Conservation (phyloP, 768 basidiomycete genomes). For the Russula sp. region DNA sequence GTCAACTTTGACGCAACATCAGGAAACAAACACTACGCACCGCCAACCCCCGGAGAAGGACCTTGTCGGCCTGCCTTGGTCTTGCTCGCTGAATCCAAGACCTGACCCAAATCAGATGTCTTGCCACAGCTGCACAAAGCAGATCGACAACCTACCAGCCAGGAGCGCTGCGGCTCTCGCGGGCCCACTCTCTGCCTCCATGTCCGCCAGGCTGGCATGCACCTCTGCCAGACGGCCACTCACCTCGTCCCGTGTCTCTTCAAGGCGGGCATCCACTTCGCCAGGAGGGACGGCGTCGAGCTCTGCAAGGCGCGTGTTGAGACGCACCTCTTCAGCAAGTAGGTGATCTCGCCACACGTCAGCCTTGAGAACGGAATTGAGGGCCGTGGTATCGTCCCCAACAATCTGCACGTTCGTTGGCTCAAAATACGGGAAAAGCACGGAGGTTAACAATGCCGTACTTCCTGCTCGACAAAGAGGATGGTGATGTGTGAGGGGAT, state of each 20-base stretch:
- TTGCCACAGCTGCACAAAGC: background rate
- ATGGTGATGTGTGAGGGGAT: conserved; percentile 95
- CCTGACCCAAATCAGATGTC: conserved; percentile 37
- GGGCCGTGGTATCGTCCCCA: conserved; percentile 87
- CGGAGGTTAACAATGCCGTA: conserved; percentile 27
- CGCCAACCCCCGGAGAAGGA: conserved; percentile 97
- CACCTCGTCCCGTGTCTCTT: conserved; percentile 81
- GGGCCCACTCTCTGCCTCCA: conserved; percentile 98
- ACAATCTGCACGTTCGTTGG: conserved; percentile 49
- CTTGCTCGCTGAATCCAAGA: conserved; percentile 83
- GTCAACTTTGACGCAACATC: background rate
- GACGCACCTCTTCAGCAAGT: conserved; percentile 69
- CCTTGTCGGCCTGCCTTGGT: conserved; percentile 76
- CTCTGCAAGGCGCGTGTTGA: conserved; percentile 65
- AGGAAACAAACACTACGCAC: conserved; percentile 31
- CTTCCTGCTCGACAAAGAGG: conserved; percentile 97
- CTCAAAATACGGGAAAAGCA: background rate
- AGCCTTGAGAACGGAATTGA: conserved; percentile 97
- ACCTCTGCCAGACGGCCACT: conserved; percentile 79
- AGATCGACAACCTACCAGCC: conserved; percentile 47
- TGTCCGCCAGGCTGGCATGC: conserved; percentile 86
- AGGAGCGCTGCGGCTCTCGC: conserved; percentile 83
- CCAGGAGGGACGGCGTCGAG: conserved; percentile 54
- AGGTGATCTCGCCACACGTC: conserved; percentile 97
- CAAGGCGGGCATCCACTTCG: conserved; percentile 50